A percentile compares a stretch with the other conserved stretches of the same genome.
Conservation (phyloP, 2,329 filamentous ascomycete species). For the Fusarium musae region DNA sequence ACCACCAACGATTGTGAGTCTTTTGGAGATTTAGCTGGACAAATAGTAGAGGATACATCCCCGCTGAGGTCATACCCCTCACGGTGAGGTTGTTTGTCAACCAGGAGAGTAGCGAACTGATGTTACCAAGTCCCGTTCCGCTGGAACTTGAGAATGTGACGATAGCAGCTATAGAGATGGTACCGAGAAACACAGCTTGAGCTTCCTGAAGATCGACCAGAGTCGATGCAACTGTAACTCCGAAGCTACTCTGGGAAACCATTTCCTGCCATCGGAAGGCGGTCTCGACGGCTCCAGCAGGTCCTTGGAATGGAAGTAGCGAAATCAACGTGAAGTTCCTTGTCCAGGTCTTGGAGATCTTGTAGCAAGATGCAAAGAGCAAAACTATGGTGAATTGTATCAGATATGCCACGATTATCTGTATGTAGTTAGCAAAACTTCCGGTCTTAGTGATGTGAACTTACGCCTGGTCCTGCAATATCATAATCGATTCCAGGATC, state of each 20-base stretch:
- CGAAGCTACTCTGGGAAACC: background rate
- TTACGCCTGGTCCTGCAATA: no score
- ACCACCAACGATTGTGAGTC: background rate
- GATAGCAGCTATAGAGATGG: background rate
- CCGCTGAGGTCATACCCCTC: rapidly evolving
- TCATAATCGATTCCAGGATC: background rate
- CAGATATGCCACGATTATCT: no score
- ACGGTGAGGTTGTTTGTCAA: background rate
- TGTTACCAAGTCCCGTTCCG: background rate
- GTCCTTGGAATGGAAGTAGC: background rate
- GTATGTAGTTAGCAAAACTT: no score
- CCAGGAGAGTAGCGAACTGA: background rate
- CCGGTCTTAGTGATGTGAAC: no score
- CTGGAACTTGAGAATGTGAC: background rate
- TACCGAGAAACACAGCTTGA: background rate
- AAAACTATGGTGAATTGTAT: no score
- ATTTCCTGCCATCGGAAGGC: no score
- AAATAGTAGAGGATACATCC: background rate
- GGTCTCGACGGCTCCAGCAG: rapidly evolving
- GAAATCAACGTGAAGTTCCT: no score
- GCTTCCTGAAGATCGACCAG: constrained; percentile 14
- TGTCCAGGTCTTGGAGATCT: no score
- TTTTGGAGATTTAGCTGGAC: background rate
- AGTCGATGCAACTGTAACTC: background rate
- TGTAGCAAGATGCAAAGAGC: no score